Evolutionary conservation across 139 green algal genomes (phyloP).

Genomic region (Tetraselmis chui): DNA sequence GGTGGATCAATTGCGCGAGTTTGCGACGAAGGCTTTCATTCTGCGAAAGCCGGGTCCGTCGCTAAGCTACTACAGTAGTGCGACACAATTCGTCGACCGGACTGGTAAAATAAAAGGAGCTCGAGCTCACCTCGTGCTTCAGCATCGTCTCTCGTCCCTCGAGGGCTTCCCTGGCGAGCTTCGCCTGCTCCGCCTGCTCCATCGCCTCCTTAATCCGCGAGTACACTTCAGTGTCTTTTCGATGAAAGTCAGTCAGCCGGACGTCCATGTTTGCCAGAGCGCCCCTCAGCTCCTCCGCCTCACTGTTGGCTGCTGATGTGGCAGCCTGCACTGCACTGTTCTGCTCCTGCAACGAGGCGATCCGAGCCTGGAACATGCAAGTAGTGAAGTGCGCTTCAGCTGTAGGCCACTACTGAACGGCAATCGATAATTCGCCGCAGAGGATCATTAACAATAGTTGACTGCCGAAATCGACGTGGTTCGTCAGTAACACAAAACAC

Average conservation of each 20-base stretch:
- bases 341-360: neutral
- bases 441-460: too few relatives aligned
- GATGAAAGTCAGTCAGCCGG: neutral
- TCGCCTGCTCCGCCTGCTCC: neutral
- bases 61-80: too few relatives aligned
- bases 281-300: neutral
- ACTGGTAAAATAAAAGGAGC: too few relatives aligned
- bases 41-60: too few relatives aligned
- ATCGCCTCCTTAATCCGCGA: neutral
- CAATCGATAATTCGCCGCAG: too few relatives aligned
- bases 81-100: too few relatives aligned
- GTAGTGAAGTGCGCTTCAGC: too few relatives aligned
- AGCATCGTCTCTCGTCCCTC: neutral
- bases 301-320: neutral
- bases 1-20: neutral
- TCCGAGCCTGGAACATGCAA: neutral
- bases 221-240: neutral
- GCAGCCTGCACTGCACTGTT: neutral
- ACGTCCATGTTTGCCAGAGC: neutral
- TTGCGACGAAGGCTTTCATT: neutral
- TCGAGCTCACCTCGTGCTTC: neutral
- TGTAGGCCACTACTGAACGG: too few relatives aligned
- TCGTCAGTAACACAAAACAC: too few relatives aligned
- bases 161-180: neutral
- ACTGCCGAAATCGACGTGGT: too few relatives aligned